Evolutionary conservation across 1,139 yeast genomes (phyloP).

Genomic region (Hansenula lynferdii): DNA sequence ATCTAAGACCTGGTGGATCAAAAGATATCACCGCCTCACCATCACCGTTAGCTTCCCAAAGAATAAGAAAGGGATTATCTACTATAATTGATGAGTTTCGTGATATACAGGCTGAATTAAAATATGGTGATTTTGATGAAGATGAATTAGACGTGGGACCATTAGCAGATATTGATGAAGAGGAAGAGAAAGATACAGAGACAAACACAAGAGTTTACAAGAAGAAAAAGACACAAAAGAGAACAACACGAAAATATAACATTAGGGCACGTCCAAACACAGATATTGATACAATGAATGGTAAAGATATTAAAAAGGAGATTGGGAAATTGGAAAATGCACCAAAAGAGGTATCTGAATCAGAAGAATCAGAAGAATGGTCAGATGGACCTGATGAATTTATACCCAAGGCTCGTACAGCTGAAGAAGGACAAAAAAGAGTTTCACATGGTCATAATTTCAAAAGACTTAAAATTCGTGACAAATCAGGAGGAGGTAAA

Average conservation of each 20-base stretch:
- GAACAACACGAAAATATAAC: conserved; percentile 59
- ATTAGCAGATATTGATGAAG: conserved; percentile 14
- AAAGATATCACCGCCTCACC: conserved; percentile 17
- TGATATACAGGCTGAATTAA: conserved; percentile 22
- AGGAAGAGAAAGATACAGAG: conserved; percentile 10
- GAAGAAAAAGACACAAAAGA: conserved; percentile 46
- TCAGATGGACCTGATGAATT: conserved; percentile 26
- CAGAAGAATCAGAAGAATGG: conserved; percentile 17
- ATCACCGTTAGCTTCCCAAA: conserved; percentile 27
- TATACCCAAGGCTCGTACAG: conserved; percentile 18
- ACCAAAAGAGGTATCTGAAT: conserved; percentile 2
- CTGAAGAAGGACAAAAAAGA: conserved; percentile 3
- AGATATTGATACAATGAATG: conserved; percentile 9
- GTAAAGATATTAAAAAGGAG: conserved; percentile 13
- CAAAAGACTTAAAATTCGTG: conserved; percentile 15
- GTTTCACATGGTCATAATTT: conserved; percentile 12
- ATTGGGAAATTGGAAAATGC: conserved; percentile 7
- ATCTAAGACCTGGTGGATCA: conserved; percentile 13
- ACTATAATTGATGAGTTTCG: conserved; percentile 36
- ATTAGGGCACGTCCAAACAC: conserved; percentile 38
- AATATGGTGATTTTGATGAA: conserved; percentile 19
- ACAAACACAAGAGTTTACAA: conserved; percentile 12
- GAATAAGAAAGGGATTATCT: conserved; percentile 29
- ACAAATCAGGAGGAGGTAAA: conserved; percentile 15
- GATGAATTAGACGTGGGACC: conserved; percentile 6